phyloP scores from a whole-genome alignment of 495 filamentous ascomycete genomes.

The Penicillium soppii region DNA sequence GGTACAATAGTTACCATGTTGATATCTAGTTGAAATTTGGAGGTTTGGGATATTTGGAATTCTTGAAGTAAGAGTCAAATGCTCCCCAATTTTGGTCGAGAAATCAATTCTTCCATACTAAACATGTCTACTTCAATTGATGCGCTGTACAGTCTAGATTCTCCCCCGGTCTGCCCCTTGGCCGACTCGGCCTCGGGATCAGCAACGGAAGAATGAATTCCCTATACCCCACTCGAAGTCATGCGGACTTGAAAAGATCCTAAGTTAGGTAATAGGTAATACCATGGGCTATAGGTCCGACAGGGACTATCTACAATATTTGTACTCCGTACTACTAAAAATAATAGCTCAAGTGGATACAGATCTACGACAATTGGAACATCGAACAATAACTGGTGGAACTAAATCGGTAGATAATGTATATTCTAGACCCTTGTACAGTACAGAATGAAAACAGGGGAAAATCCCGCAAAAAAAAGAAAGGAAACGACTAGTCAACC shows the following conservation, averaged over 20 bases:
- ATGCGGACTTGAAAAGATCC: slow-evolving; percentile 9
- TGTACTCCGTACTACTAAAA: not conserved
- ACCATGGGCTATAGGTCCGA: not conserved
- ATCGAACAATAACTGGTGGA: not conserved
- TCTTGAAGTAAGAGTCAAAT: not conserved
- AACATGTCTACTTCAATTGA: not conserved
- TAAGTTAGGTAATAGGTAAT: slow-evolving; percentile 1
- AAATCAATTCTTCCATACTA: not conserved
- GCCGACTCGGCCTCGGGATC: slow-evolving; percentile 10
- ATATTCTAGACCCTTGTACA: slow-evolving; percentile 9
- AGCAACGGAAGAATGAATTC: slow-evolving; percentile 9
- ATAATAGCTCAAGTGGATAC: not conserved
- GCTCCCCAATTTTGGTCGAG: too few relatives aligned
- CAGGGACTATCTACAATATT: not conserved
- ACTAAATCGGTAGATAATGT: slow-evolving; percentile 3
- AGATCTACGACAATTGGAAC: not conserved
- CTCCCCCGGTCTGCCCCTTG: not conserved
- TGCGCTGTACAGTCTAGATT: not conserved
- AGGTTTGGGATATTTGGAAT: too few relatives aligned
- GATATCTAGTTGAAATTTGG: too few relatives aligned
- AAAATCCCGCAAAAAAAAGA: not conserved
- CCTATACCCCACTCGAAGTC: slow-evolving; percentile 8
- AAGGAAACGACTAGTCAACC: slow-evolving; percentile 41
- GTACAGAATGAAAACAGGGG: not conserved
- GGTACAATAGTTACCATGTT: too few relatives aligned